Evolutionary conservation across 2,329 filamentous ascomycete genomes (phyloP), one percentile per base, ranked within the genome.

Genomic region (Chalaropsis thielavioides): DNA sequence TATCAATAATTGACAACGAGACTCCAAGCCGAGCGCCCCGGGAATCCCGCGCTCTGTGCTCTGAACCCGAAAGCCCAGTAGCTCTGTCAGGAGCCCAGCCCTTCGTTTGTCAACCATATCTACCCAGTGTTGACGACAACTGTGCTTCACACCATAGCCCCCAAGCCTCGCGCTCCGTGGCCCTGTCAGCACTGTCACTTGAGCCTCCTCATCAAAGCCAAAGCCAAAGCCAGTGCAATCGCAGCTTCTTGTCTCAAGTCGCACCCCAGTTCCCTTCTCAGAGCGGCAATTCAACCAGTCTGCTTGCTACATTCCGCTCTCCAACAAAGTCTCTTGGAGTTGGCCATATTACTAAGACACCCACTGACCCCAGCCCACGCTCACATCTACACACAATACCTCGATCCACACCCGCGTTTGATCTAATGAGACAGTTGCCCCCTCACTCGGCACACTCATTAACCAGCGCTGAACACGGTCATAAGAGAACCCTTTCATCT

Each of bases 401-500:
- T 35, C 24, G 13, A 43, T 22, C 43, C 38, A 35, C n/a, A 19
- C n/a, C 58, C 5, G 19, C 15, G 15, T 19, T 56, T 24, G n/a
- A 22, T 61, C 58, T 61, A 38, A 65, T 65, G 64, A 62, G 43
- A 46, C 64, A 61, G 38, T 24, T 43, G 58, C 58, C 64, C 22
- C 44, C 46, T 54, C 61, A 22, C 24, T 35, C 54, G 44, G 46
- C 61, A 54, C 64, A 61, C 27, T 58, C 61, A 24, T 40, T 46
- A 24, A 27, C n/a, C 40, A 63, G 54, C 43, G 38, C 64, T 31
- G 64, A 66, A 54, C 40, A 56, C 24, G 40, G 59, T 27, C 65
- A 67, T 49, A 67, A 67, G 31, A 64, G 65, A 54, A 61, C 61
- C 31, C 41, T 67, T 17, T 67, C 62, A 19, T 67, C 65, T 10